Conservation (phyloP, 805 yeast species). For the Blastobotrys parvus region DNA sequence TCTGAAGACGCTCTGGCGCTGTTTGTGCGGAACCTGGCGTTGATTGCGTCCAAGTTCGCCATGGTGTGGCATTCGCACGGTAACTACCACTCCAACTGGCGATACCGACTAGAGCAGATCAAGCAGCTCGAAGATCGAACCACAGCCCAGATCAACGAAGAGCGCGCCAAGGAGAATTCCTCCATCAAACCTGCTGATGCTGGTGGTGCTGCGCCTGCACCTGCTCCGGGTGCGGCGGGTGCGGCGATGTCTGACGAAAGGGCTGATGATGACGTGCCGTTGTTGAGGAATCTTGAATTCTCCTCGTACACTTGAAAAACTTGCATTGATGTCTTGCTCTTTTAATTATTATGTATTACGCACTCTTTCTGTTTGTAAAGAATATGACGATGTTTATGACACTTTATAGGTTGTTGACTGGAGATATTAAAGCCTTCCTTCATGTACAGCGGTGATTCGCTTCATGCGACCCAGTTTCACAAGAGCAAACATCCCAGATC, state of each 20-base stretch:
- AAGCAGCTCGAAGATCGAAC: slow-evolving; percentile 26
- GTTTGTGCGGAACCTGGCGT: slow-evolving; percentile 57
- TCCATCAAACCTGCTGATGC: neutral
- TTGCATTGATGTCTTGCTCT: too few relatives aligned
- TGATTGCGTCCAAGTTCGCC: slow-evolving; percentile 65
- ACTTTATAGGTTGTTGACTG: too few relatives aligned
- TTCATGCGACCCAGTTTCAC: too few relatives aligned
- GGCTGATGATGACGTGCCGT: slow-evolving; percentile 9
- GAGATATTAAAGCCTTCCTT: too few relatives aligned
- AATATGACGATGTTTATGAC: too few relatives aligned
- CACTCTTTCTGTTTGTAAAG: too few relatives aligned
- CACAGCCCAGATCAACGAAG: slow-evolving; percentile 1
- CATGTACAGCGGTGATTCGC: too few relatives aligned
- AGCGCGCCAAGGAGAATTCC: neutral
- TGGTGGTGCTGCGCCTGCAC: neutral
- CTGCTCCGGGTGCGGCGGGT: neutral
- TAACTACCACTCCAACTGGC: slow-evolving; percentile 56
- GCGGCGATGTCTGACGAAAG: slow-evolving; percentile 2
- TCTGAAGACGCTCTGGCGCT: slow-evolving; percentile 50
- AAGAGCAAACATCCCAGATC: too few relatives aligned
- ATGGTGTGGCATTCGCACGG: slow-evolving; percentile 62
- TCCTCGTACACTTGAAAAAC: slow-evolving; percentile 6
- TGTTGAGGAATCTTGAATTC: slow-evolving; percentile 9
- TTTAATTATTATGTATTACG: too few relatives aligned
- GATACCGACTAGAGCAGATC: slow-evolving; percentile 53